Evolutionary conservation across 2,329 filamentous ascomycete species (phyloP), one percentile per base, ranked within the genome.

Genomic region (Trichocomaceae sp.): DNA sequence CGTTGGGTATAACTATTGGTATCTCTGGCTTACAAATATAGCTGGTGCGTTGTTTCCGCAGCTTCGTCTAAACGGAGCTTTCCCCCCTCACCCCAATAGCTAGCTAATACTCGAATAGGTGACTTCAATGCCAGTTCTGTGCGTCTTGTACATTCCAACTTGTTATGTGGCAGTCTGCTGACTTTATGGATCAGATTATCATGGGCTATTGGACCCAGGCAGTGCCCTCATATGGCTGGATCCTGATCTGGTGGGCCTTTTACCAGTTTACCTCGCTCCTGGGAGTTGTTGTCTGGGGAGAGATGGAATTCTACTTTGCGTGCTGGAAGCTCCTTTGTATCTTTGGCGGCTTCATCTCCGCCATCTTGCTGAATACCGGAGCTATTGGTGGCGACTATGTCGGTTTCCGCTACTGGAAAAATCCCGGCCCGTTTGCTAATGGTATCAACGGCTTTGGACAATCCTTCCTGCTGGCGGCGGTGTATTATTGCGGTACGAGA

Each of bases 241-340:
- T 72, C 7, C 49, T 74, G 22, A 64, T 74, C n/a, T 71, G 66
- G 58, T 73, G 66, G 67, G 66, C 61, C 3, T 60, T 71, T 15
- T 74, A 70, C 52, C 57, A 71, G 15, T 37, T 42, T 9, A 33
- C 39, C 22, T 12, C 33, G 19, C 23, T 49, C 22, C 57, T 67
- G 1, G 66, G 66, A 7, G 62, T 68, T 8, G 51, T 69, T 23
- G 63, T 75, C 23, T 79, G 75, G 59, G 77, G 76, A 33, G 77
- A 79, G 56, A 68, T 74, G n/a, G 76, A 80, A 60, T 69, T 63
- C 54, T 66, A 59, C 55, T 53, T 68, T 13, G 64, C 66, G 1
- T 62, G 59, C 8, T 68, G 65, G 63, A 73, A 72, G 55, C 58
- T 73, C 0, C 54, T 68, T 3, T 68, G 62, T 33, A 61, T 71